Evolutionary conservation across 768 basidiomycete genomes (phyloP), one percentile per base, ranked within the genome.

Genomic region (Leccinellum rugosiceps): DNA sequence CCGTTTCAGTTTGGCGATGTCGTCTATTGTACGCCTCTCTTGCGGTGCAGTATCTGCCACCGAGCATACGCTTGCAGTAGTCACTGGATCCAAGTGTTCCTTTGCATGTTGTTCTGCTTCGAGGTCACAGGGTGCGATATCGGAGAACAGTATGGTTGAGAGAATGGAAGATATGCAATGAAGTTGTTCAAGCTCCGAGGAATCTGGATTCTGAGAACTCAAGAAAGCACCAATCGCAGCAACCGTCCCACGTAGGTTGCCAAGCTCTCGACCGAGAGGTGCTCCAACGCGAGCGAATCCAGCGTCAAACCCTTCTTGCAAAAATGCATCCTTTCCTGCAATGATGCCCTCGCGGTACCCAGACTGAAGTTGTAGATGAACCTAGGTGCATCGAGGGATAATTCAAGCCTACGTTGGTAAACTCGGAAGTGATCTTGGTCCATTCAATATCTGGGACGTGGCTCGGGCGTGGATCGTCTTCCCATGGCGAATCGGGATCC

Each of bases 321-420:
- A 79, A 3, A 86, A 86, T 0, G 82, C 78, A 68, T 95, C 89
- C 70, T 98, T 98, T 3, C 96, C 96, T 5, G 88, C 85, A 0
- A 87, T 90, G 64, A 98, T 96, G 6, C 96, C 96, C 74, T 98
- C 95, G n/a, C 96, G 85, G 67, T 98, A 98, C 2, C 96, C 96
- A 17, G 85, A 85, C 96, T 97, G 47, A 9, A 46, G 52, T 34
- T 10, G 41, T 15, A 48, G 31, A 43, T 58, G 53, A 61, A 28
- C 30, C 26, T 3, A 45, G 23, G 47, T 50, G 21, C 10, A 19
- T 55, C 44, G 34, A 19, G 25, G 50, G 9, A 21, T 6, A 46
- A 53, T 14, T 6, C 31, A 7, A 10, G 56, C 78, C 49, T 72
- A 89, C 90, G 65, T 87, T 90, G 19, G 84, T 86, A 69, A 90